These are phyloP conservation scores for Pyrenophora teres DNA, from an alignment of 2,329 filamentous ascomycete species.

Conservation along the genomic window DNA sequence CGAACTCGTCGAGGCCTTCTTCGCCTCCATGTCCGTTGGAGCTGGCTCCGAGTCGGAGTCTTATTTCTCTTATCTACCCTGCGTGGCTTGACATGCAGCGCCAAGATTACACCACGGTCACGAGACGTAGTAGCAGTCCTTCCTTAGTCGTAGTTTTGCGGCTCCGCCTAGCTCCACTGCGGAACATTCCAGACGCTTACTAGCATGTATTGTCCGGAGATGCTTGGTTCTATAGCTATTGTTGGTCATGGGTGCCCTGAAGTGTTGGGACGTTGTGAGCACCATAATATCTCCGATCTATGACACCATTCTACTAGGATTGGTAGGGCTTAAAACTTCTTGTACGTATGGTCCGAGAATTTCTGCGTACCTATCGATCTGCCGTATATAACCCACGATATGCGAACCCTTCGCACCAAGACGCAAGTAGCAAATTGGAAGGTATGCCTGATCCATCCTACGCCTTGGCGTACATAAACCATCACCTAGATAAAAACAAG, in stretches of 20 bases:
- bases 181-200: conserved; percentile 9
- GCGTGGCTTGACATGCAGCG: conserved; percentile 16
- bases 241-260: not conserved
- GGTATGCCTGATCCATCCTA: not conserved
- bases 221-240: too few relatives aligned
- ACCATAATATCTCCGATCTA: not conserved
- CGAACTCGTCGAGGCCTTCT: conserved; percentile 21
- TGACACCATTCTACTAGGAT: not conserved
- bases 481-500: not conserved
- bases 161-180: conserved; percentile 3
- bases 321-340: too few relatives aligned
- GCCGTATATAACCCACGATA: too few relatives aligned
- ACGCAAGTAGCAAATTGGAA: conserved; percentile 3
- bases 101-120: conserved; percentile 25
- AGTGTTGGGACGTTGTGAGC: not conserved
- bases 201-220: not conserved
- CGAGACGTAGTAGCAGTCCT: conserved; percentile 29
- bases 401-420: conserved; percentile 2
- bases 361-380: too few relatives aligned
- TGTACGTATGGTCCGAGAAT: too few relatives aligned
- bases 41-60: conserved; percentile 23
- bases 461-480: conserved; percentile 8
- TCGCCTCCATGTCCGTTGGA: conserved; percentile 13
- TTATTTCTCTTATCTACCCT: conserved; percentile 25
- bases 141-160: not conserved